phyloP scores from a whole-genome alignment of 331 rosid genomes.

The Quercus phellos region DNA sequence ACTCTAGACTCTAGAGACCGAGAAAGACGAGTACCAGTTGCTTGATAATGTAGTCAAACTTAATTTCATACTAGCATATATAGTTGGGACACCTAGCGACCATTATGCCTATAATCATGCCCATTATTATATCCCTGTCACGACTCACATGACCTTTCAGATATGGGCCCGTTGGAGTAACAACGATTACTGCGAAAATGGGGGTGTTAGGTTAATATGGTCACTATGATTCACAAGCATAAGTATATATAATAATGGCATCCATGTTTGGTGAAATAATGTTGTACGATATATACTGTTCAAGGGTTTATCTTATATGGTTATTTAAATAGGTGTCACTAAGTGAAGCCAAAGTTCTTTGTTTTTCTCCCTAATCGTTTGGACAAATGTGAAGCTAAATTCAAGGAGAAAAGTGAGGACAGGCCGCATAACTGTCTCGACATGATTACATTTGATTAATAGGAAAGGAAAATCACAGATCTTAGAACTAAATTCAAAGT shows the following conservation, averaged over 20 bases:
- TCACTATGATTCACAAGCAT: not conserved
- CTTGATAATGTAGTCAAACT: not conserved
- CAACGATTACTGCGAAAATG: constrained; percentile 4
- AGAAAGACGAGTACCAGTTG: too few species aligned
- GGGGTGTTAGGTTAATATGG: not conserved
- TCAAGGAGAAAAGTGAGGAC: not conserved
- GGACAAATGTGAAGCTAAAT: not conserved
- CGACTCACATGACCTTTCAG: not conserved
- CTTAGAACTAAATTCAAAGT: not conserved
- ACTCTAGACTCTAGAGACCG: too few species aligned
- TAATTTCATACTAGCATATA: not conserved
- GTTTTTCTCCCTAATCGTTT: not conserved
- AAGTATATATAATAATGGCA: too few species aligned
- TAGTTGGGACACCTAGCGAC: not conserved
- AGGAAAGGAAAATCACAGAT: not conserved
- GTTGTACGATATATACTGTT: too few species aligned
- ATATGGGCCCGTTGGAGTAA: not conserved
- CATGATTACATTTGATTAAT: constrained; percentile 5
- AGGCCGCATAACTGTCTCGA: not conserved
- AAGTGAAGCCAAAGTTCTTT: too few species aligned
- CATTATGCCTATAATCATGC: too few species aligned
- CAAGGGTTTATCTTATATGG: not conserved
- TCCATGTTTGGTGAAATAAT: too few species aligned
- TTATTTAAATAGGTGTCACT: not conserved
- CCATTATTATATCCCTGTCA: not conserved